Base-by-base conservation (phyloP, 768 basidiomycete species). In the Tricholoma saponaceum region DNA sequence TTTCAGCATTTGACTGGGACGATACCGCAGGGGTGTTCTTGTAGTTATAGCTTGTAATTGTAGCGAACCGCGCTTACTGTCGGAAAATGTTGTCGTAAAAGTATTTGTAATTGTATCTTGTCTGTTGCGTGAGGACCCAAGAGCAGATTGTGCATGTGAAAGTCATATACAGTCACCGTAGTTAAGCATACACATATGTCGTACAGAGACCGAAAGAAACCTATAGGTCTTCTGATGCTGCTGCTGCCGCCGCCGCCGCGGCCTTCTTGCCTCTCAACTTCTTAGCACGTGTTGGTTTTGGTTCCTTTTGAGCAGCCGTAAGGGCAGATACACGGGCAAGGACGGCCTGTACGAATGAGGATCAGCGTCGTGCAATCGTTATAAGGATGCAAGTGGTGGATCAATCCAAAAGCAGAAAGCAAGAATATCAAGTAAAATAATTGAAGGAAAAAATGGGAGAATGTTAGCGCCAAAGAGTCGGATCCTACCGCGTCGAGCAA, bases 251-350 rank as follows among this genome's bases (percentile, higher is more conserved):
- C 61, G 70, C 67, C 16, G 62, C 67, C 61, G 70, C 67, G 16
- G 76, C 79, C 74, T 89, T 90, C 79, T 84, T 86, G 56, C 90
- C 89, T 66, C 90, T 80, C 60, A 75, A 60, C 77, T 90, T 91
- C 81, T 83, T 90, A 51, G 82, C 75, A 67, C 80, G 88, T 62
- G 72, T 64, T 10, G 82, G 67, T 72, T 88, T 90, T 71, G 82
- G 87, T 71, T 87, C 85, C 68, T 80, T 84, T 75, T 90, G 87
- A 53, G 89, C 73, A 25, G 79, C 81, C 55, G 86, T 62, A 60
- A 92, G 78, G 43, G 89, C 87, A 59, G 89, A 90, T 25, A 85
- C 82, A 60, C 91, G 89, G 50, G 86, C 89, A 47, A 93, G 80
- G 60, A 85, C 79, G 59, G 87, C 87, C 90, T 92, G 65, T 37